Evolutionary conservation across 345 rosid genomes (phyloP), one percentile per base, ranked within the genome.

Genomic region (Laguncularia racemosa): DNA sequence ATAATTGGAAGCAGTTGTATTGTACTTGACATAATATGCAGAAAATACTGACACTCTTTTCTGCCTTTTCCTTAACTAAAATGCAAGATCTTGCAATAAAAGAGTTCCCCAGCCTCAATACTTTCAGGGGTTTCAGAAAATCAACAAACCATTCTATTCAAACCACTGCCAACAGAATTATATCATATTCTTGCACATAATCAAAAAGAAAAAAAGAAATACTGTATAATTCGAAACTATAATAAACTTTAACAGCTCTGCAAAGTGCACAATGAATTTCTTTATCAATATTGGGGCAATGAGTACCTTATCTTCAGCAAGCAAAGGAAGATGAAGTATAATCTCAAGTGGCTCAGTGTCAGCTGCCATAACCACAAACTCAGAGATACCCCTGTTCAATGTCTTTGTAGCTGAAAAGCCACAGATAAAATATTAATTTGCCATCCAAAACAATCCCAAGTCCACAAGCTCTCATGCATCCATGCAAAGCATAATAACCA

Each of bases 271-370:
- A 4, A 88, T 88, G 19, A 82, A 84, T 58, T 71, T 48, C 6
- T 83, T 84, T 18, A 81, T 76, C 64, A 83, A 82, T 20, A 83
- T 13, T 71, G 61, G 76, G 84, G 77, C 84, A 0, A 85, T 0
- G n/a, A 48, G 21, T 44, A 93, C 99, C 97, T 93, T 89, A 58
- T 93, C 99, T 63, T 89, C 99, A 3, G 99, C 99, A 19, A 93
- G 88, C 64, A 87, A 56, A 10, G 99, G 99, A 48, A 93, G 82
- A 66, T 93, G 99, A 47, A 93, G 86, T 57, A 93, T 88, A 72
- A 93, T 93, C 88, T 93, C 99, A 14, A 93, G 88, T 6, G 99
- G 97, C 71, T 93, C 97, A 0, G 97, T 79, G 67, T 85, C 89
- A 15, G 89, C 86, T 20, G 89, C 93, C 93, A 85, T 81, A 72